Conservation (phyloP, 345 rosid genomes). For the Eucalyptus viminalis region DNA sequence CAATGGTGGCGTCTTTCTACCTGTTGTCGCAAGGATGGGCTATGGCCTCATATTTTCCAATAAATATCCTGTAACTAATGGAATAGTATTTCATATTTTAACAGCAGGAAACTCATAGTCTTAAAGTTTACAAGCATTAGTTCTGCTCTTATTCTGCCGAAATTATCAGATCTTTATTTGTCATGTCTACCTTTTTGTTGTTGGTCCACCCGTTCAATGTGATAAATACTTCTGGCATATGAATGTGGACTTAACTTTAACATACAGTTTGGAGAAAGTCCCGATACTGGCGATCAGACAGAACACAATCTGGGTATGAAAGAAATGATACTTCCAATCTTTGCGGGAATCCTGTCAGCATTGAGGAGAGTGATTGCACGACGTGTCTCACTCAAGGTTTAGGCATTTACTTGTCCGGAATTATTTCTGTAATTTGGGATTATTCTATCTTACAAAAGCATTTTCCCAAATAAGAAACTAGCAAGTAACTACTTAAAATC, state of each 20-base stretch:
- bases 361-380: conserved; percentile 89
- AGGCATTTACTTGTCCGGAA: background rate
- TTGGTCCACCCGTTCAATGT: background rate
- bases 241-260: conserved; percentile 44
- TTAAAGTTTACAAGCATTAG: background rate
- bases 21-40: conserved; percentile 98
- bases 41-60: conserved; percentile 65
- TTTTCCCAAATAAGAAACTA: background rate
- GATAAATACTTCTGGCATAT: background rate
- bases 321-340: conserved; percentile 68
- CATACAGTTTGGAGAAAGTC: conserved; percentile 48
- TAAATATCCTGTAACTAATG: conserved; percentile 58
- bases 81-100: background rate
- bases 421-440: background rate
- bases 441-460: background rate
- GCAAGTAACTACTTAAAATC: background rate
- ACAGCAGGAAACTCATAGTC: background rate
- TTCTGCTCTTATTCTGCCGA: background rate
- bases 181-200: background rate
- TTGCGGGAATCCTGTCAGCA: conserved; percentile 93
- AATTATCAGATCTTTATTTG: background rate
- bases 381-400: conserved; percentile 92
- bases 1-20: conserved; percentile 80
- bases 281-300: conserved; percentile 26
- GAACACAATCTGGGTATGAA: conserved; percentile 55